phyloP scores from a whole-genome alignment of 306 rosid species.

The Cucurbita pepo region DNA sequence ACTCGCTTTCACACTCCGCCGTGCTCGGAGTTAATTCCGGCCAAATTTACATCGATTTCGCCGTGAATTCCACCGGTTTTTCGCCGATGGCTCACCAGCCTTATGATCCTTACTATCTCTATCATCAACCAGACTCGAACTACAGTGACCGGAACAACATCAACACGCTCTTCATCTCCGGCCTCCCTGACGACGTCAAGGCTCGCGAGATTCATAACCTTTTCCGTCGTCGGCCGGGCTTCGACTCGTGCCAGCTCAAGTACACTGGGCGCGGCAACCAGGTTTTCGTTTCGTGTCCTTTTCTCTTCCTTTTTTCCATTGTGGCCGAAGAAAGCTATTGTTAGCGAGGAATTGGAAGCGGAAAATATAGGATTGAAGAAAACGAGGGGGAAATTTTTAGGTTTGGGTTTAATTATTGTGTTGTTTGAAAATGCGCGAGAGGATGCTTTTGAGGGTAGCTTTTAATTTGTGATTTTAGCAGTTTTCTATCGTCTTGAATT shows the following conservation, averaged over 20 bases:
- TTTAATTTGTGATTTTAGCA: neutral
- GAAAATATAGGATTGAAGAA: neutral
- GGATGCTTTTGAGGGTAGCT: neutral
- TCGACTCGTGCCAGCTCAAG: conserved; percentile 94
- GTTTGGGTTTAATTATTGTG: neutral
- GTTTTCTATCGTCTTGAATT: neutral
- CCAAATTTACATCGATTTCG: neutral
- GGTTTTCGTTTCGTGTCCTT: conserved; percentile 14
- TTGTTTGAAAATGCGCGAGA: neutral
- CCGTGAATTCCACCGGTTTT: neutral
- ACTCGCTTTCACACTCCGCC: neutral
- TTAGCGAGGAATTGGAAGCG: neutral
- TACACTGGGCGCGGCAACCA: conserved; percentile 92
- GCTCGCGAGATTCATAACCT: conserved; percentile 98
- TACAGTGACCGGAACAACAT: conserved; percentile 41
- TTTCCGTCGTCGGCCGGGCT: conserved; percentile 87
- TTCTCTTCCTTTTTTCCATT: neutral
- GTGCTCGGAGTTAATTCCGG: neutral
- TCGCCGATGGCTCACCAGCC: conserved; percentile 44
- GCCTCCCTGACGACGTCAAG: conserved; percentile 90
- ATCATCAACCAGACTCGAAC: conserved; percentile 23
- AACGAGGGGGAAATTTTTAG: neutral
- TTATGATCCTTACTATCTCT: conserved; percentile 53
- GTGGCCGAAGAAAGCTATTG: neutral
- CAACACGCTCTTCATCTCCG: conserved; percentile 88